Base-by-base conservation (phyloP, 306 rosid species). In the Coriaria nepalensis region DNA sequence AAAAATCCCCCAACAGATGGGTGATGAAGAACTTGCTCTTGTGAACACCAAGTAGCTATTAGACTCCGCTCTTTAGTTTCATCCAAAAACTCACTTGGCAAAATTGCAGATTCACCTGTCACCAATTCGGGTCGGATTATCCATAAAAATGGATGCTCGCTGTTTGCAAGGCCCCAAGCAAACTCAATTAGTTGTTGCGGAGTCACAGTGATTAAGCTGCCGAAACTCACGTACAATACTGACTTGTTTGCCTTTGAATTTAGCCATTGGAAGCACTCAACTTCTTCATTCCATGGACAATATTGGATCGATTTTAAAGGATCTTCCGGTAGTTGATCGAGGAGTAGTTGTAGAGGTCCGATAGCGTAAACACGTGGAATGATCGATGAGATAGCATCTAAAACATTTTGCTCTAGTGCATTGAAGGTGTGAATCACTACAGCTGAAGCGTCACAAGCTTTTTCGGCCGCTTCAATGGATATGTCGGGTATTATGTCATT, bases 401-500 rank as follows among this genome's bases (percentile, higher is more conserved):
- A 38, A 38, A 38, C 10, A 10, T 38, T 10, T 6, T 10, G 7
- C 10, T 38, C 42, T 38, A 38, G 42, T 38, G 7, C 42, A 38
- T 38, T 7, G 10, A 38, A 38, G 7, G 42, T 38, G 42, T 38
- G 7, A 10, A 38, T 6, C 7, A 38, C 10, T 7, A 38, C 10
- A 10, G 42, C 42, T 38, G 42, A 38, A 38, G 42, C 42, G 3
- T 20, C 29, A 20, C 29, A 20, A 34, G 73, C 59, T 59, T 78
- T 54, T 10, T 50, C 35, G 2, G 55, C 10, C 6, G 67, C 72
- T 5, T 4, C 8, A 4, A 8, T 0, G 2, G 12, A 0, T 20
- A 57, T 59, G 6, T 67, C 20, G 4, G 69, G 0, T 80, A 69
- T 50, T 7, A 14, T 0, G 5, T 72, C 80, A 10, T 78, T 5